Evolutionary conservation across 1,284 basidiomycete species (phyloP), one percentile per base, ranked within the genome.

Genomic region (Leccinum fallax): DNA sequence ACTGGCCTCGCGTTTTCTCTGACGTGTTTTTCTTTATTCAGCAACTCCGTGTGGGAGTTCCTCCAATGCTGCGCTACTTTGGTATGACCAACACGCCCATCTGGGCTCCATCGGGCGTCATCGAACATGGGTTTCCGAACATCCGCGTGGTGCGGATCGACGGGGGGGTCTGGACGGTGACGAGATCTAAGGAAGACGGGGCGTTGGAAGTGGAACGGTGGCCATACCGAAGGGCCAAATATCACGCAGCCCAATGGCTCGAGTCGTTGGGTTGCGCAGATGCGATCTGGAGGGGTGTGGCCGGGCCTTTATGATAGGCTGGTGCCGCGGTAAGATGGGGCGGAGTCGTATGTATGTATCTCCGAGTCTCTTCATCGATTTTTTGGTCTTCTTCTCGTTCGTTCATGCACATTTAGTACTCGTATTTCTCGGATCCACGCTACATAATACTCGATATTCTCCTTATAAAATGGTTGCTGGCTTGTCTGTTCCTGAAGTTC

Each of bases 11-110:
- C 43, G 21, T 30, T n/a, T 21, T 15, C 11, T 52, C 53, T 64
- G 49, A 60, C n/a, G 8, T 38, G 62, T 48, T 21, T 13, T 55
- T 28, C 26, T n/a, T 2, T 55, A 15, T 62, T 26, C 63, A 89
- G 86, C 86, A 88, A 83, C 72, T 90, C 7, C 81, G 83, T 21
- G 71, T 79, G 5, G 86, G 87, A 0, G 74, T 89, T 46, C 88
- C 88, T 1, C 79, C 80, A 0, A 65, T 69, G 24, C 74, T 90
- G 57, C 78, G 80, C 32, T 88, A 84, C 70, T 76, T 89, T 48
- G 82, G 81, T 0, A 74, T 89, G 16, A 76, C 78, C 15, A 82
- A 84, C 61, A 78, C 81, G 61, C 75, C 79, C 30, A 65, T 83
- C n/a, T 77, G 79, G 26, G 81, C 81, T 61, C 77, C 77, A 2